Base-by-base conservation (phyloP, 805 yeast species). In the Yamadazyma philogaea region DNA sequence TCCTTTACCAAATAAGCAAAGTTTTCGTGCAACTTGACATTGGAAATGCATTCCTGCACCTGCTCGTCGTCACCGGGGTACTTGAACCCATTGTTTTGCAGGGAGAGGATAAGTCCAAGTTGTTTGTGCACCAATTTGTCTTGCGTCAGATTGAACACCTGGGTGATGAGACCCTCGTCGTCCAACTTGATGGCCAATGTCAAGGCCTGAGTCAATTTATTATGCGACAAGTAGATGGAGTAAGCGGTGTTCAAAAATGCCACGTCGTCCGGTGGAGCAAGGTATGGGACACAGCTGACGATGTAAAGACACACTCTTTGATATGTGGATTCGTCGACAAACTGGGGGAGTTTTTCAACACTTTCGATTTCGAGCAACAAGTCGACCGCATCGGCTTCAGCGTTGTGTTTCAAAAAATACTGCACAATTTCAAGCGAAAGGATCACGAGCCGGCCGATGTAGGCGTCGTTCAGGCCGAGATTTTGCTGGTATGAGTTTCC, bases 331-430 rank as follows among this genome's bases (percentile, higher is more conserved):
- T 81, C 82, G 61, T 93, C 98, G 40, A 90, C 95, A 60, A 78
- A 87, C 51, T 82, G 80, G 7, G 93, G 83, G 50, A 93, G 72
- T 58, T 82, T 79, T 55, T 87, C 95, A 52, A 93, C 84, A 42
- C 81, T 72, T 65, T 93, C 99, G 43, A 93, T 79, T 65, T 93
- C 99, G 45, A 89, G 72, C 49, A 93, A 74, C 52, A 93, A 70
- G 66, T 93, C 99, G 19, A 93, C 96, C 1, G 99, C 99, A 60
- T 93, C 99, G 16, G 96, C 96, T 66, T 93, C 99, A 32, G 96
- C 98, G 60, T 93, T 91, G 67, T 91, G 97, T 58, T 87, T 81
- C 52, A 93, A 74, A 68, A 93, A 91, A 56, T 82, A 85, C 30
- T 96, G 96, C 30, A 87, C 90, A 53, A 93, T 82, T 52, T 82